Base-by-base conservation (phyloP, 2,329 filamentous ascomycete species). In the Lachnellula hyalina region DNA sequence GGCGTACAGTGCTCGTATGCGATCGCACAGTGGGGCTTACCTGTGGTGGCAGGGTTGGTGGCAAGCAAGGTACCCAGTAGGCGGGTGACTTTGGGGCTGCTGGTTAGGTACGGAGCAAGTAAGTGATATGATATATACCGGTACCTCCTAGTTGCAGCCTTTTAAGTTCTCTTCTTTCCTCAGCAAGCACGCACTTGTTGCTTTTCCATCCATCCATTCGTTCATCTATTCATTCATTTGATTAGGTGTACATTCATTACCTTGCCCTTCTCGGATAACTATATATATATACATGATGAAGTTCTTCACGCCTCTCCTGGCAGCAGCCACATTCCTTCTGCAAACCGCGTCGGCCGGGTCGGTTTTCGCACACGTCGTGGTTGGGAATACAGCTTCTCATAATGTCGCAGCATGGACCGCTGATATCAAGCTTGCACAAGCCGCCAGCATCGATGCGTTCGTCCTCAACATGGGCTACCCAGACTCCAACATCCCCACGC, bases 381-480 rank as follows among this genome's bases (percentile, higher is more conserved):
- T 71, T 19, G 70, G 70, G 7, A 63, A 69, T 25, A 68, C 69
- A 4, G 62, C 62, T 3, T 61, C 67, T 17, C 69, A 72, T 55
- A 64, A 61, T 0, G 47, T 60, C 14, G 59, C 52, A 4, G 62
- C 66, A 15, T 72, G 70, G 70, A 54, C 52, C 17, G 62, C 57
- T 21, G 70, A 72, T 53, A 71, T 72, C 52, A 51, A 59, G 3
- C 60, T 66, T 9, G 70, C 70, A 2, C 61, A 65, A 49, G 65
- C 67, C 14, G 69, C 71, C 2, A 72, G 73, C 34, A 70, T 72
- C 49, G 70, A 72, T 54, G 70, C 69, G 1, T 72, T 72, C 50
- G 69, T 66, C 6, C 57, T 72, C 19, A 72, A 72, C 51, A 67
- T 68, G 25, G 70, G 63, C 7, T 64, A 63, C 17, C 53, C 57